Conservation (phyloP, 75 land plant species). For the Larix kaempferi region DNA sequence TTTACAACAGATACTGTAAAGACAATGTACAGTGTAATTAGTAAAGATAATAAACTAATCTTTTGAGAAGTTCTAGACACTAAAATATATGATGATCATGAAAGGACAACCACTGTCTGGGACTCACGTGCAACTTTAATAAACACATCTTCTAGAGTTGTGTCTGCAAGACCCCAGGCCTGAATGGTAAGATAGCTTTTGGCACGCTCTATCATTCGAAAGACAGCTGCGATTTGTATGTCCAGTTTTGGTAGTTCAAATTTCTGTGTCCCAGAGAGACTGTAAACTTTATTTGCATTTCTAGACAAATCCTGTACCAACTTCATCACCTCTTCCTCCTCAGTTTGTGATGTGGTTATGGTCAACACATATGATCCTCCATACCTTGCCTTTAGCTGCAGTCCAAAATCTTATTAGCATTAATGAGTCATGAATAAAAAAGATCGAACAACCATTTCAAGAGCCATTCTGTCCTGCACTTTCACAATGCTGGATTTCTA, state of each 20-base stretch:
- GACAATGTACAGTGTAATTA: too few relatives aligned
- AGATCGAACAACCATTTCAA: too few relatives aligned
- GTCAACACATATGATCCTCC: conserved; percentile 91
- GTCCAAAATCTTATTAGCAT: conserved; percentile 6
- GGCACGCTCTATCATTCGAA: conserved; percentile 62
- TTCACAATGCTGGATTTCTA: too few relatives aligned
- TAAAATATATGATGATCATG: too few relatives aligned
- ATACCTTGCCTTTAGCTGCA: conserved; percentile 79
- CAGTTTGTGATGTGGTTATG: conserved; percentile 60
- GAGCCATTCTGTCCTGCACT: too few relatives aligned
- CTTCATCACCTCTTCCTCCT: conserved; percentile 64
- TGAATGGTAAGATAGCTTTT: conserved; percentile 62
- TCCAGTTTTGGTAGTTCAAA: conserved; percentile 87
- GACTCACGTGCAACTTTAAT: too few relatives aligned
- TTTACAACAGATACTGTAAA: too few relatives aligned
- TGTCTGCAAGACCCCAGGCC: conserved; percentile 96
- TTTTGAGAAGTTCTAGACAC: too few relatives aligned
- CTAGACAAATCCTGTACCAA: conserved; percentile 57
- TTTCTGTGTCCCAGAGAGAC: conserved; percentile 91
- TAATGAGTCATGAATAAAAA: too few relatives aligned
- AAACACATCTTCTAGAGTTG: conserved; percentile 97
- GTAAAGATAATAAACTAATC: too few relatives aligned
- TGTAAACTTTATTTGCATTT: conserved; percentile 70
- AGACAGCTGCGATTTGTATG: conserved; percentile 68
- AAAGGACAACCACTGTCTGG: too few relatives aligned